Base-by-base conservation (phyloP, 441 rosid species). In the Populus hybrid region DNA sequence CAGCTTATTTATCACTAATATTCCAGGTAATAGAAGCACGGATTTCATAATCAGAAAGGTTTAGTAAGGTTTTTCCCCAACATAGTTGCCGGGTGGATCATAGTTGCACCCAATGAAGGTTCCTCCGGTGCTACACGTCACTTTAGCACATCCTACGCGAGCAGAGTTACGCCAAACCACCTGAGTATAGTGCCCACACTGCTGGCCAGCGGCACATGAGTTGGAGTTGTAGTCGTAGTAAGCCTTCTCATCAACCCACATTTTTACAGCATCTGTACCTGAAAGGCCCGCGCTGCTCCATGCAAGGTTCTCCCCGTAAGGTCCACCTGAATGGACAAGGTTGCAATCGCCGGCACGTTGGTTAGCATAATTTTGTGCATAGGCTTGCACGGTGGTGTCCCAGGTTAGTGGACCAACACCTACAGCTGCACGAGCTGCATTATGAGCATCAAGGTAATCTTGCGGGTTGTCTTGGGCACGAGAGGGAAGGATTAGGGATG, bases 11-110 rank as follows among this genome's bases (percentile, higher is more conserved):
- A 46, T 46, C 53, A 12, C 18, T 3, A 46, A 0, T 12, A 14
- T 46, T 46, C 53, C 53, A 12, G 53, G 6, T 46, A 46, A 46
- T 14, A 12, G 53, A 46, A 46, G 53, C 53, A 12, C 18, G 14
- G 1, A 46, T 46, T 46, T 40, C 46, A 40, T 40, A 0, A 40
- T 40, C 4, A 40, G 42, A 38, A 38, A 38, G 42, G 42, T 38
- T 24, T 65, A 92, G 73, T 90, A 92, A n/a, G 97, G 97, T 83
- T 76, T 85, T 79, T 92, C 85, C 3, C 97, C 93, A 67, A 87
- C 80, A 79, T 82, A 85, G 79, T 92, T 92, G 79, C 97, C 93
- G 21, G 92, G 91, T 35, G 97, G 97, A 78, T 90, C 91, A 85
- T 92, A 92, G 81, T 82, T 88, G 82, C 97, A 92, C 74, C 84